phyloP scores from a whole-genome alignment of 306 rosid genomes.

The Betula pendula region DNA sequence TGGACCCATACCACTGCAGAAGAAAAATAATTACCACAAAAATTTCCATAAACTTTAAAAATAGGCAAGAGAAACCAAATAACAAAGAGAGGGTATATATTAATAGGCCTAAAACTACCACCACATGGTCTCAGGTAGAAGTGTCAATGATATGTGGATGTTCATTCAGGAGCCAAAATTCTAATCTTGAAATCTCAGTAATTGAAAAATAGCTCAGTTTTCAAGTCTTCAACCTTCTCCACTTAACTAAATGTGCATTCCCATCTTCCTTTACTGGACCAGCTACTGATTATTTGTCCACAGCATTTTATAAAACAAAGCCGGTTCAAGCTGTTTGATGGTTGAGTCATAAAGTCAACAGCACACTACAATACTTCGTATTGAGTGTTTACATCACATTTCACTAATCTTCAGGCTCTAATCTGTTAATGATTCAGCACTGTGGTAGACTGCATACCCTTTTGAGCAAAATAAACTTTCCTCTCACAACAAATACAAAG shows the following conservation, averaged over 20 bases:
- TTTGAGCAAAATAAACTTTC: neutral
- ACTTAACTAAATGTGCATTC: neutral
- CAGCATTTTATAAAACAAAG: neutral
- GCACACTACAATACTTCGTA: neutral
- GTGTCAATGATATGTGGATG: neutral
- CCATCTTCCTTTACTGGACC: neutral
- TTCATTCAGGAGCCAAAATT: neutral
- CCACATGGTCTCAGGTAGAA: neutral
- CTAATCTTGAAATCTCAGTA: neutral
- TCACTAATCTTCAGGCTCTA: neutral
- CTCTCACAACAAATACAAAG: neutral
- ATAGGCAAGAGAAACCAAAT: neutral
- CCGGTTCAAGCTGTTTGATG: neutral
- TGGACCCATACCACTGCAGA: slow-evolving; percentile 64
- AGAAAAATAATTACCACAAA: slow-evolving; percentile 19
- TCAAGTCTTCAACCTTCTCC: neutral
- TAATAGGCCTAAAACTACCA: neutral
- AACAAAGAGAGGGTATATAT: neutral
- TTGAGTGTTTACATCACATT: neutral
- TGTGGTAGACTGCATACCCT: neutral
- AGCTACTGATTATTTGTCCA: neutral
- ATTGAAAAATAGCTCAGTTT: neutral
- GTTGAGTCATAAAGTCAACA: neutral
- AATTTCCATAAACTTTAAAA: slow-evolving; percentile 6
- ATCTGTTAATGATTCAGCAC: neutral